Conservation (phyloP, 352 stramenopile genomes). For the Elongisporangium senticosum region DNA sequence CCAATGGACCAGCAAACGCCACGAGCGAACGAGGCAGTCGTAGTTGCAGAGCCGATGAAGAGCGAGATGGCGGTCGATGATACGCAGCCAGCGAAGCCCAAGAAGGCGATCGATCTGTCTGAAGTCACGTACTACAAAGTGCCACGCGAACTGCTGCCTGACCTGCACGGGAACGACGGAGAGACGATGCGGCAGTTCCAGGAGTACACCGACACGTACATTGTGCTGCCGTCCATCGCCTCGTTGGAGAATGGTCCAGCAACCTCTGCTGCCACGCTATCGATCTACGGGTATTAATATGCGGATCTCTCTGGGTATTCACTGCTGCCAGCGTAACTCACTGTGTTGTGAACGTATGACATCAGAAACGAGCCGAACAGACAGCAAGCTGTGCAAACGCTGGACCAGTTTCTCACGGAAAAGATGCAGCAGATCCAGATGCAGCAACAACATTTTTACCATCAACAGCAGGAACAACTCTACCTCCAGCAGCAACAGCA, state of each 20-base stretch:
- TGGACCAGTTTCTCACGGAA: constrained; percentile 60
- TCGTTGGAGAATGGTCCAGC: constrained; percentile 4
- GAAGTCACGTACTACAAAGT: constrained; percentile 77
- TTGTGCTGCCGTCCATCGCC: constrained; percentile 45
- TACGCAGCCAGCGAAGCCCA: constrained; percentile 19
- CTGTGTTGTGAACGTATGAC: not conserved
- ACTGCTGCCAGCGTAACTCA: not conserved
- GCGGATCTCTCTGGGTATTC: not conserved
- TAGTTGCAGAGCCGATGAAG: constrained; percentile 1
- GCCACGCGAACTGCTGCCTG: constrained; percentile 50
- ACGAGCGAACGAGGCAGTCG: constrained; percentile 4
- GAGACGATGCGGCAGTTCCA: constrained; percentile 75
- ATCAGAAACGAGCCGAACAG: constrained; percentile 37
- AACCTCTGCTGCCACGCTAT: constrained; percentile 41
- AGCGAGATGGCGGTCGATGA: constrained; percentile 51
- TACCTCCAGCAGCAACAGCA: constrained; percentile 28
- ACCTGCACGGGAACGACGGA: constrained; percentile 62
- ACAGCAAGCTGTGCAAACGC: constrained; percentile 42
- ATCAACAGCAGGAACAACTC: constrained; percentile 36
- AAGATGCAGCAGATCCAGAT: constrained; percentile 42
- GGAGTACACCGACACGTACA: constrained; percentile 74
- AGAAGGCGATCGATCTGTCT: constrained; percentile 67
- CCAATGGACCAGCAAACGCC: not conserved
- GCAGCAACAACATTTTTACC: constrained; percentile 24
- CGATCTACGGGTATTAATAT: constrained; percentile 71